Percentiles rank a stretch among this genome's conserved stretches.
Conservation (phyloP, 805 yeast genomes). For the Zygotorulaspora chibaensis region DNA sequence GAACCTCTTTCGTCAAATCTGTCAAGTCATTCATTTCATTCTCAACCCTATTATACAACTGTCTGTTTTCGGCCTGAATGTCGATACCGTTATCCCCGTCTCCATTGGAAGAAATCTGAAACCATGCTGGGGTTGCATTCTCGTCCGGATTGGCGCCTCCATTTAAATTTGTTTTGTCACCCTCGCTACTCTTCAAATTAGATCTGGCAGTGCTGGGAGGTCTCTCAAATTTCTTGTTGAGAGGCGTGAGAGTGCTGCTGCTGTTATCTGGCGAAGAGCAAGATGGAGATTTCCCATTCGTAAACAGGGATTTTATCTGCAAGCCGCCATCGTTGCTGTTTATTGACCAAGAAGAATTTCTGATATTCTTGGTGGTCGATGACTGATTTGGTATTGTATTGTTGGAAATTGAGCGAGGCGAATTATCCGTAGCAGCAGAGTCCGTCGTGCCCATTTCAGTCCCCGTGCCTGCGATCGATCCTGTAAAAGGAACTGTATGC, state of each 20-base stretch:
- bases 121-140: background rate
- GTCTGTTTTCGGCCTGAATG: background rate
- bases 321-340: constrained; percentile 11
- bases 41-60: background rate
- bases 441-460: constrained; percentile 3
- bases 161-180: background rate
- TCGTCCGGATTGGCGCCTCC: background rate
- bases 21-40: constrained; percentile 3
- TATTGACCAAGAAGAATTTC: constrained; percentile 12
- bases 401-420: constrained; percentile 1
- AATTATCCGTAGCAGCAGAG: constrained; percentile 2
- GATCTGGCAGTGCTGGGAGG: background rate
- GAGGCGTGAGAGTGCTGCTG: background rate
- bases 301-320: constrained; percentile 12
- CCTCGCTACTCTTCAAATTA: background rate
- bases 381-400: background rate
- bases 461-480: constrained; percentile 8
- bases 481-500: constrained; percentile 6
- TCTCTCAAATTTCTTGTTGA: too few relatives aligned
- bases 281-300: constrained; percentile 8
- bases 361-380: background rate
- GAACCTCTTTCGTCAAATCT: constrained; percentile 11
- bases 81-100: background rate
- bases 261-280: constrained; percentile 5
- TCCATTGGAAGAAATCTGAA: background rate